Evolutionary conservation across 352 stramenopile species (phyloP), one percentile per base, ranked within the genome.

Genomic region (Globisporangium paroecandrum): DNA sequence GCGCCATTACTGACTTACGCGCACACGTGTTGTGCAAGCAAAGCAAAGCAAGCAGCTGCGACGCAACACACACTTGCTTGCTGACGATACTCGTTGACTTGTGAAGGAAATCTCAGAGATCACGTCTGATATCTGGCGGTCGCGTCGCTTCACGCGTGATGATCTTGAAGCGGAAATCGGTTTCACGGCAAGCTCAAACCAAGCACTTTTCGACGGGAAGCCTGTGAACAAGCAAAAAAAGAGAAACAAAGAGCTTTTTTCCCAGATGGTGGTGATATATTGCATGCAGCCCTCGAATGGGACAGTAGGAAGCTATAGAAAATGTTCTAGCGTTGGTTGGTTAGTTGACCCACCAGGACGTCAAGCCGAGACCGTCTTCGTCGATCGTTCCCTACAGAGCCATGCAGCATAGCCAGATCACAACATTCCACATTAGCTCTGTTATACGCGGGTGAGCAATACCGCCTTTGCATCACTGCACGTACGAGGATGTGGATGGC

Each of bases 401-500:
- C n/a, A 62, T n/a, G 38, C 22, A 59, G 3, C 27, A 62, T 24
- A 62, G 13, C 41, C 43, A 51, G 18, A 51, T 36, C 1, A 51
- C 43, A 51, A 8, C 7, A 51, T 12, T 22, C 18, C 43, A 51
- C 43, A 22, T 51, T 22, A 51, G 18, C 22, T 51, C 43, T 3
- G 18, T 20, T 9, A 51, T 51, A 22, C 5, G 5, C 3, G 18
- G 64, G 4, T 24, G 49, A 20, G 46, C n/a, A 9, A 25, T 2
- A 9, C 24, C 27, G 6, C 12, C 13, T 7, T 18, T 1, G 1
- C 20, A 47, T 18, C 27, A 25, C 12, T 47, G 5, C 12, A 70
- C 79, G 69, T 73, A 93, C 87, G 56, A 95, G 70, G 55, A 95
- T 94, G 69, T 95, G 87, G 47, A 95, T 83, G 12, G 87, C 87